These are phyloP conservation scores for Fraxinus americana DNA, from an alignment of 257 asterid genomes.

Conservation along the genomic window DNA sequence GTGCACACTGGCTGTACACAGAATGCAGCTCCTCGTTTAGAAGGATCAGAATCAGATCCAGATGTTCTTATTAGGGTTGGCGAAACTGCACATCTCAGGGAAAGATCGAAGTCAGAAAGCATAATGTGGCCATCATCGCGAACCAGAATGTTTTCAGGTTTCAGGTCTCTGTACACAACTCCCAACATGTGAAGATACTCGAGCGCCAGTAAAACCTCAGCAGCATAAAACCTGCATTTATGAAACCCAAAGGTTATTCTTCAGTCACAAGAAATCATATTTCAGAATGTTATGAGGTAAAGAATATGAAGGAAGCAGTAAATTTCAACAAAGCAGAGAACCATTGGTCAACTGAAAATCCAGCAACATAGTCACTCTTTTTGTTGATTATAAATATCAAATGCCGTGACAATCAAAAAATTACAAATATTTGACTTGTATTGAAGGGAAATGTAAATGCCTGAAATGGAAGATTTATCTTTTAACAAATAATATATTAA, in stretches of 20 bases:
- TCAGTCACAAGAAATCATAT: background rate
- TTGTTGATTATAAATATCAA: background rate
- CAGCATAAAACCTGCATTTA: slow-evolving; percentile 39
- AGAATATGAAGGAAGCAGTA: background rate
- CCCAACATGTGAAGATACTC: slow-evolving; percentile 46
- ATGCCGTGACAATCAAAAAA: background rate
- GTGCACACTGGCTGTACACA: slow-evolving; percentile 36
- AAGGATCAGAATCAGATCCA: slow-evolving; percentile 24
- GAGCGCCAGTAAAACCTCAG: slow-evolving; percentile 40
- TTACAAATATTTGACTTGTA: too few relatives aligned
- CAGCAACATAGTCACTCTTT: background rate
- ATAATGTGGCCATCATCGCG: slow-evolving; percentile 45
- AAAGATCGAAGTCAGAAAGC: slow-evolving; percentile 44
- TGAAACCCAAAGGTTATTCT: background rate
- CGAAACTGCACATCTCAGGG: slow-evolving; percentile 41
- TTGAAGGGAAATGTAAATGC: background rate
- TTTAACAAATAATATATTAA: too few relatives aligned
- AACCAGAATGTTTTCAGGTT: slow-evolving; percentile 41
- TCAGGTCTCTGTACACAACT: slow-evolving; percentile 39
- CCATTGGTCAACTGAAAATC: background rate
- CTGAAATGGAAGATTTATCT: background rate
- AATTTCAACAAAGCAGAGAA: background rate
- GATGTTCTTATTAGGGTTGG: slow-evolving; percentile 36
- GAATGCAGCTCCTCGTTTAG: slow-evolving; percentile 35
- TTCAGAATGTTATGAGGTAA: background rate